Evolutionary conservation across 441 rosid species (phyloP), one percentile per base, ranked within the genome.

Genomic region (Breynia disticha): DNA sequence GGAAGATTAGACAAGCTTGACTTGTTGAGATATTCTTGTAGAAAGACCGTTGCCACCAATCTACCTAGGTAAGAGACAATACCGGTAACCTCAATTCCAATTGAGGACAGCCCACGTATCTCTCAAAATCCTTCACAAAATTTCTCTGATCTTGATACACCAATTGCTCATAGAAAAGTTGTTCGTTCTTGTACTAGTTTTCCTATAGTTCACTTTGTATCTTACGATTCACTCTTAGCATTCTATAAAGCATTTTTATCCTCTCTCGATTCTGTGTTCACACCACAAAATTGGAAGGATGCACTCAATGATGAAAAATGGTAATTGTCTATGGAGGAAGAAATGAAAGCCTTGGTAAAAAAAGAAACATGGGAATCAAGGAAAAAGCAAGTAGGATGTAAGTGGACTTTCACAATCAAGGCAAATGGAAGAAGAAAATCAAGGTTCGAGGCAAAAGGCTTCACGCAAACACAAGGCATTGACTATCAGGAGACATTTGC

Each of bases 371-470:
- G 56, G 61, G 18, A 8, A 0, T 6, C 17, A 2, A 18, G n/a
- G 24, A 50, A 62, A n/a, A 1, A 20, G 4, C 16, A 43, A 3
- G 55, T 62, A 4, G 56, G 37, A 7, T 54, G 35, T 10, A 55
- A 55, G 22, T 62, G 28, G 46, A 19, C 18, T 9, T 55, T 7
- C 32, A 55, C 48, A 8, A 18, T 44, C 0, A 60, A 60, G 22
- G 15, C 46, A 2, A 7, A 42, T 22, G 50, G 43, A 9, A 16
- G 50, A 5, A 11, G n/a, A 11, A 55, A 55, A 21, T 48, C 38
- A 6, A 0, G 17, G 1, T 9, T 37, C 0, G 53, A 46, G 2
- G 53, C 46, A 11, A 46, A 32, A 38, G 24, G 53, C 0, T 57
- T 21, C 7, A 57, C 61, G 0, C 44, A 47, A 11, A n/a, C 11